These are phyloP conservation scores for Wickerhamiella hasegawae DNA, from an alignment of 805 yeast genomes.

Conservation along the genomic window DNA sequence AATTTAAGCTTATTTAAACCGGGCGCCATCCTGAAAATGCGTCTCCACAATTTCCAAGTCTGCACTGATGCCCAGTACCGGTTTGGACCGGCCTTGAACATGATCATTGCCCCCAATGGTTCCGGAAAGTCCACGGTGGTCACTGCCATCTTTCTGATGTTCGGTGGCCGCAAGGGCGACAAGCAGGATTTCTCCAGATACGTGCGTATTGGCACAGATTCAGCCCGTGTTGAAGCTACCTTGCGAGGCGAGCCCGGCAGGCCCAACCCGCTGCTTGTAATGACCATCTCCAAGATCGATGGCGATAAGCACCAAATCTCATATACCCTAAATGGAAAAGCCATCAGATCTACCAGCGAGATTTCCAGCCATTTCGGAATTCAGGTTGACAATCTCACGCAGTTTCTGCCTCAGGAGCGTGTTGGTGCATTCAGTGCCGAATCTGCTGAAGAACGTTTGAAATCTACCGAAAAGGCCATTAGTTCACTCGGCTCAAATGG, in stretches of 20 bases:
- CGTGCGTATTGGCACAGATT: slow-evolving; percentile 7
- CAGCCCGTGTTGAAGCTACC: slow-evolving; percentile 7
- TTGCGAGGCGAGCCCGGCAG: slow-evolving; percentile 4
- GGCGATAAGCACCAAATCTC: not conserved
- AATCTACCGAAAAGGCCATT: slow-evolving; percentile 69
- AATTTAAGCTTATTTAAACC: slow-evolving; percentile 2
- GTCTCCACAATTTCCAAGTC: slow-evolving; percentile 14
- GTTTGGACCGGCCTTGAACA: slow-evolving; percentile 68
- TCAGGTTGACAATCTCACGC: slow-evolving; percentile 83
- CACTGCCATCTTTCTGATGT: slow-evolving; percentile 79
- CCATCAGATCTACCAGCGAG: slow-evolving; percentile 24
- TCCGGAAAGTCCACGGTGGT: slow-evolving; percentile 88
- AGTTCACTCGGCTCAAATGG: slow-evolving; percentile 31
- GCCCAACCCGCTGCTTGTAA: not conserved
- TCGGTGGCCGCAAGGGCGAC: slow-evolving; percentile 43
- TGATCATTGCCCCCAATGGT: slow-evolving; percentile 95
- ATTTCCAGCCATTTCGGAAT: slow-evolving; percentile 63
- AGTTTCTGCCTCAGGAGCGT: slow-evolving; percentile 86
- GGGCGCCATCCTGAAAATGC: slow-evolving; percentile 10
- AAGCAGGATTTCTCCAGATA: slow-evolving; percentile 21
- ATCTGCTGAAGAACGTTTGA: slow-evolving; percentile 54
- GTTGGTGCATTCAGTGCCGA: slow-evolving; percentile 83
- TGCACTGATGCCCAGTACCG: slow-evolving; percentile 18
- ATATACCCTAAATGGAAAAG: slow-evolving; percentile 9
- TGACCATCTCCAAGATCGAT: not conserved